Base-by-base conservation (phyloP, 495 filamentous ascomycete species). In the Ramalina peruviana region DNA sequence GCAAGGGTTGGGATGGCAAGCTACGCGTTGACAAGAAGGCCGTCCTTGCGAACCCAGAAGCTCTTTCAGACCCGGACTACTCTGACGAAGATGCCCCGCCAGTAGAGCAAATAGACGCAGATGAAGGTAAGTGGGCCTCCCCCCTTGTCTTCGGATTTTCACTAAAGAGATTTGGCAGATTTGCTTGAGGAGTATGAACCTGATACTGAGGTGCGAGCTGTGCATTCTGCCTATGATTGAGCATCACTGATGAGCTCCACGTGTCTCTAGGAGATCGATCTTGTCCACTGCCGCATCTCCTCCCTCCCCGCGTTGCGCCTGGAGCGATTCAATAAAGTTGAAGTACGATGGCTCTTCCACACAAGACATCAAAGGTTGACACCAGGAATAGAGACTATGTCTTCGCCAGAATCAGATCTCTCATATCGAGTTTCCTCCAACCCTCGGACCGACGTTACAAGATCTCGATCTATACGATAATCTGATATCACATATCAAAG, bases 381-480 rank as follows among this genome's bases (percentile, higher is more conserved):
- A 36, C 16, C 19, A 3, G 21, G 25, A 15, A n/a, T 21, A 83
- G 77, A 81, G 83, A 68, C 63, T 99, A 65, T 94, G 92, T 60
- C 79, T 99, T 15, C 90, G 92, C 41, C 92, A 99, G 62, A 99
- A 99, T 62, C 71, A 80, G 59, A 88, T 99, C 62, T 71, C 80
- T 20, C 74, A 80, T 33, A 84, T 94, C 67, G 78, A 86, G 51
- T 74, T 95, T n/a, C 73, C 73, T 20, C 62, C 71, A 15, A 61
- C 62, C 23, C 60, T 95, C 16, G 78, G 77, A 36, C 61, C 63
- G 16, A 84, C 76, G 4, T 67, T 99, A 17, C 61, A 73, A 54
- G 92, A 99, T 15, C 74, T 99, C 21, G 92, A 99, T 59, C 75
- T 99, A 56, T 99, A 99, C 72, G 92, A 99, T 64, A 99, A 99